Evolutionary conservation across 306 rosid species (phyloP).

Genomic region (Dalbergia cultrata): DNA sequence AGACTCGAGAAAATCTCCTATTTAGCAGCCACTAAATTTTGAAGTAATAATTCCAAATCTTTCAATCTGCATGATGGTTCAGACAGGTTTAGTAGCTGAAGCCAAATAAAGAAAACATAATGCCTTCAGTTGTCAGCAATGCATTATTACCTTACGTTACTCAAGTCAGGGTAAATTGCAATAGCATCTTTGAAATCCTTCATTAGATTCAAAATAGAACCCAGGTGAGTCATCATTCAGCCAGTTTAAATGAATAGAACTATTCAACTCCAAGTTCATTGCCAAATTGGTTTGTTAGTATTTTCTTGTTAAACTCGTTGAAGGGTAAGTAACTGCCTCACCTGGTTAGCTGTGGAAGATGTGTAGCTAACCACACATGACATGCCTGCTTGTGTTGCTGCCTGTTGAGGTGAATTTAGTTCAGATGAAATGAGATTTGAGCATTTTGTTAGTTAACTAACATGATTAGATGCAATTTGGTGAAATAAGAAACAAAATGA

Average conservation of each 20-base stretch:
- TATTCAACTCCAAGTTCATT: not conserved
- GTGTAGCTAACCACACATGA: slow-evolving; percentile 85
- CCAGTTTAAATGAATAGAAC: slow-evolving; percentile 27
- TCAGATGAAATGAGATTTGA: slow-evolving; percentile 16
- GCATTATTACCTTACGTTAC: slow-evolving; percentile 73
- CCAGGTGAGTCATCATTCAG: slow-evolving; percentile 35
- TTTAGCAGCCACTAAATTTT: slow-evolving; percentile 66
- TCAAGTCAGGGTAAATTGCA: slow-evolving; percentile 88
- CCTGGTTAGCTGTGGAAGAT: slow-evolving; percentile 92
- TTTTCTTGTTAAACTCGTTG: not conserved
- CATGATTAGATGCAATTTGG: slow-evolving; percentile 5
- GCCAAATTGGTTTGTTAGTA: not conserved
- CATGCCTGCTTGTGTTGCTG: slow-evolving; percentile 95
- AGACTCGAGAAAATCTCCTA: slow-evolving; percentile 40
- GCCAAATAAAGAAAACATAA: slow-evolving; percentile 13
- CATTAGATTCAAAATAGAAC: slow-evolving; percentile 24
- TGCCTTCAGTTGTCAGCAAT: not conserved
- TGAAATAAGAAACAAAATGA: slow-evolving; percentile 27
- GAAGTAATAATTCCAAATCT: slow-evolving; percentile 78
- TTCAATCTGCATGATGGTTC: slow-evolving; percentile 69
- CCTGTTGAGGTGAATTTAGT: slow-evolving; percentile 58
- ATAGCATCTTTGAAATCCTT: slow-evolving; percentile 87
- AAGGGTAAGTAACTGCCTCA: slow-evolving; percentile 42
- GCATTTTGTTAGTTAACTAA: not conserved
- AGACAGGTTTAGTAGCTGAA: slow-evolving; percentile 5